Percentiles rank a stretch among this genome's conserved stretches.
These are phyloP conservation scores for Trichoderma brevicompactum DNA, from an alignment of 2,329 filamentous ascomycete species.

Conservation along the genomic window DNA sequence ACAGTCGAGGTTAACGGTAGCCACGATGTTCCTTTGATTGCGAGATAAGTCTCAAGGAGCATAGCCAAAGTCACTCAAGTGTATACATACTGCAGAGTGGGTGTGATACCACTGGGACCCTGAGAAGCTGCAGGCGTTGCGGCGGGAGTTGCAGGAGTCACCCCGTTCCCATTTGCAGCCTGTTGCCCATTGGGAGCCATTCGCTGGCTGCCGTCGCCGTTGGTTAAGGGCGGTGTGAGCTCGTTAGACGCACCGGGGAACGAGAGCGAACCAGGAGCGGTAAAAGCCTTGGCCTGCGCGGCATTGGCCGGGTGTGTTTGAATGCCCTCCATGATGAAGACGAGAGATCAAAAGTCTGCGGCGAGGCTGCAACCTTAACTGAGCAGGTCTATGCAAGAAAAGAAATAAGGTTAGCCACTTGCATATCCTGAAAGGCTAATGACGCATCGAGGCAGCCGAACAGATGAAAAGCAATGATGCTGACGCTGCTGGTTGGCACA, in stretches of 20 bases:
- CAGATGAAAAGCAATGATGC: constrained; percentile 10
- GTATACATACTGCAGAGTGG: constrained; percentile 93
- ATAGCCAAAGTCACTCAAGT: constrained; percentile 39
- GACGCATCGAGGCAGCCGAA: constrained; percentile 8
- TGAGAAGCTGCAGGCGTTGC: constrained; percentile 84
- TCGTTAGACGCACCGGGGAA: constrained; percentile 86
- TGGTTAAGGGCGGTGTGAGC: constrained; percentile 77
- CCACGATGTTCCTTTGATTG: constrained; percentile 89
- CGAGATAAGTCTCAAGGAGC: constrained; percentile 58
- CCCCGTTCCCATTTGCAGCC: constrained; percentile 71
- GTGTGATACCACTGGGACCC: constrained; percentile 86
- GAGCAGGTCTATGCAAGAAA: constrained; percentile 43
- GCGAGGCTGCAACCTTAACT: constrained; percentile 28
- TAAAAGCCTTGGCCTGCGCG: constrained; percentile 93
- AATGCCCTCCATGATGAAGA: constrained; percentile 77
- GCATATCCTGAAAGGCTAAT: constrained; percentile 5
- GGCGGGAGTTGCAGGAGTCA: constrained; percentile 87
- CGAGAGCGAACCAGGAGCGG: constrained; percentile 86
- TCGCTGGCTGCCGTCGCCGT: constrained; percentile 59
- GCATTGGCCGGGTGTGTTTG: constrained; percentile 91
- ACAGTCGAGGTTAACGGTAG: constrained; percentile 97
- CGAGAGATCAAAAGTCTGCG: constrained; percentile 32
- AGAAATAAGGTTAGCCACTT: constrained; percentile 36
- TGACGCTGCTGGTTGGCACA: constrained; percentile 7
- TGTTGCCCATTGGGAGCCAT: constrained; percentile 54